Base-by-base conservation (phyloP, 441 rosid species). In the Eruca vesicaria region DNA sequence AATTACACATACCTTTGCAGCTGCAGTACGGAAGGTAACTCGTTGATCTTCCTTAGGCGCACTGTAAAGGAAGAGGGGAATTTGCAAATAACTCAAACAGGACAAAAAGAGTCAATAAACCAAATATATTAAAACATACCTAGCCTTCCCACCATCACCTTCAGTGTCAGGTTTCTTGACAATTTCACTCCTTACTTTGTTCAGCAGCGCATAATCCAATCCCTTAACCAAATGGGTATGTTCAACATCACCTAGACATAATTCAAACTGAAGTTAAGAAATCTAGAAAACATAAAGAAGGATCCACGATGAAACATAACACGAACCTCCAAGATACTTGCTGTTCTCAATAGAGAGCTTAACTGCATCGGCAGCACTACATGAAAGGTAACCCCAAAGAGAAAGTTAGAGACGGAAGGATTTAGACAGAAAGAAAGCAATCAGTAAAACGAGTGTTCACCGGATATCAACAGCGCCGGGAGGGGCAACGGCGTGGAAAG, bases 211-310 rank as follows among this genome's bases (percentile, higher is more conserved):
- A 84, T 87, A 93, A 84, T 95, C 99, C 82, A 95, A 81, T 20
- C 98, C 98, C 81, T 95, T 95, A 81, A 95, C 99, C 87, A 95
- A 87, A 86, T 95, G 99, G 3, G 98, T 95, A 60, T 95, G 99
- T 76, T 95, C 98, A 76, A 95, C 96, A 79, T 95, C 99, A 75
- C 98, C 98, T 93, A 71, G 33, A 57, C 62, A 77, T 20, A 33
- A 6, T 1, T 14, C 1, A 23, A 59, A 57, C 43, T 31, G 28
- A 21, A 73, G 33, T 41, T 41, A 41, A 5, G 16, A 41, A n/a
- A 41, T 35, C 41, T 12, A 14, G 7, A 70, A 11, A 43, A 59
- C 48, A 35, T 35, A 32, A 3, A 56, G 45, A 8, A 31, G 38
- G 33, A 21, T 43, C 3, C 3, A 43, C 18, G 21, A 65, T 2